Base-by-base conservation (phyloP, 106 monocot genomes). In the Dendrobium huoshanense region DNA sequence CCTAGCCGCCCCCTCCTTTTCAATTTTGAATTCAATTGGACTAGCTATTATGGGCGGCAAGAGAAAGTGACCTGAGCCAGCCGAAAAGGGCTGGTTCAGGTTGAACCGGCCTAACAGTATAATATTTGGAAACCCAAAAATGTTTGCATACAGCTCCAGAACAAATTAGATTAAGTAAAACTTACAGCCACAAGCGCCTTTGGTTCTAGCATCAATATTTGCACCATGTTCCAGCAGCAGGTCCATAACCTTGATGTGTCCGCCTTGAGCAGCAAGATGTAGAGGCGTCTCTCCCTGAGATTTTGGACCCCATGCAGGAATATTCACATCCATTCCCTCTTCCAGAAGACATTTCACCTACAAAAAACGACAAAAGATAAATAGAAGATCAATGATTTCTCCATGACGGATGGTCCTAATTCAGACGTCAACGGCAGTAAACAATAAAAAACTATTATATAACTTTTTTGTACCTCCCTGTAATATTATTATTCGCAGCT, bases 121-220 rank as follows among this genome's bases (percentile, higher is more conserved):
- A 37, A 37, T 37, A 37, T 37, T 37, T 37, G 37, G 3, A 37
- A 37, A 37, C 37, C 3, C 37, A 37, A 37, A 37, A 37, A 37
- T 3, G 37, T 56, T 67, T 27, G 16, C 13, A 37, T 17, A n/a
- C n/a, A n/a, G n/a, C n/a, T 15, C 4, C 29, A 9, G 70, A 33
- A 24, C 33, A 37, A 11, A 70, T 70, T 37, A 70, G 37, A 33
- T 67, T 11, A 77, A 77, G 72, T 9, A 37, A 29, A 51, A 76
- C 93, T 93, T 90, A 99, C 99, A 99, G 78, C 99, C 95, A 85
- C 99, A 99, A 19, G 94, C 94, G 17, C 95, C 95, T 76, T 99
- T 99, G 9, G 99, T 99, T 86, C 99, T 83, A 59, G 99, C 93
- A 86, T 99, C 99, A 73, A 99, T 99, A 77, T 99, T 75, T 58